Evolutionary conservation across 768 basidiomycete species (phyloP), one percentile per base, ranked within the genome.

Genomic region (Podaxis carcinomalis): DNA sequence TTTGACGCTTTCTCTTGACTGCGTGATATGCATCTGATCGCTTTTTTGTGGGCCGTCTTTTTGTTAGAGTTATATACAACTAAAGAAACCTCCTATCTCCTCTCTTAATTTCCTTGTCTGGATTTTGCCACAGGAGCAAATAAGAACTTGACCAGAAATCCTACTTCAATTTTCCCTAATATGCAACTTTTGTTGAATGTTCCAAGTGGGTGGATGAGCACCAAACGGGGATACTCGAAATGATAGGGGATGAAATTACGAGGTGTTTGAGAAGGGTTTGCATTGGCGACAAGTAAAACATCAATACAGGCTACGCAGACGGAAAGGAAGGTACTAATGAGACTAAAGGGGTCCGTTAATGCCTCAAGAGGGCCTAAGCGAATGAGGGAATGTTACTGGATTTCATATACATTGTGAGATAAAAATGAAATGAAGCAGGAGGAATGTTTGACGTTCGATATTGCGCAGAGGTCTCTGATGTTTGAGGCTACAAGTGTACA

Each of bases 1-100:
- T 40, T n/a, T 42, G 35, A 27, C 47, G 21, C 32, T n/a, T 37
- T 13, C 27, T 57, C 32, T 50, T 37, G 25, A 27, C 47, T 50
- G 35, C 49, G 16, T 47, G 56, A 57, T 47, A 50, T 35, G 37
- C 47, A 57, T 39, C 57, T 49, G 23, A 25, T 50, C 49, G 50
- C 16, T 19, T 57, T 23, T 49, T 49, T 50, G 35, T 50, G 57
- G 32, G 19, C 40, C 47, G 25, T 32, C 35, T 49, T 32, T 46
- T 51, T 19, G 37, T 59, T 51, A 51, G 50, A 59, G 7, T 59
- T 59, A 47, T 60, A 46, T 53, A 51, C 59, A 52, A 37, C 19
- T 52, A 28, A 52, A 53, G 42, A 53, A 42, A 21, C 13, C 9
- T 53, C 44, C 11, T 52, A 14, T 36, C 35, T 44, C 36, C 40